These are phyloP conservation scores for Phytophthora nicotianae DNA, from an alignment of 352 stramenopile genomes.

Conservation along the genomic window DNA sequence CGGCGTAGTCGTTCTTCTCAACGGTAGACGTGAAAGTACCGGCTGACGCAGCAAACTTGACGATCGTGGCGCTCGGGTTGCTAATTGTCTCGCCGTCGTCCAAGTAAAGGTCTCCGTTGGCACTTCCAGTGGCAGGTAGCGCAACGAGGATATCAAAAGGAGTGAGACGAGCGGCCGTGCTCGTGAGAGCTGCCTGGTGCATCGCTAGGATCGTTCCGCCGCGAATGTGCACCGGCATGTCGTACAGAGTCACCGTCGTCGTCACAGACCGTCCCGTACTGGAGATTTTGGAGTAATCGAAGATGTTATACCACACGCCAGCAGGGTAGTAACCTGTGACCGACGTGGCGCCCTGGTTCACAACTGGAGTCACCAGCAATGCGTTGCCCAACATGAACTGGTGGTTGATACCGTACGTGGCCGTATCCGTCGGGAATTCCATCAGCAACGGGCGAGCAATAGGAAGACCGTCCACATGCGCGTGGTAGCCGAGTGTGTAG, in stretches of 20 bases:
- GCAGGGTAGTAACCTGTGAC: constrained; percentile 52
- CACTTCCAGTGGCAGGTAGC: constrained; percentile 18
- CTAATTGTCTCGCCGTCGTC: constrained; percentile 57
- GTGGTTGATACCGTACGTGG: constrained; percentile 38
- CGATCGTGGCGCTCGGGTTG: constrained; percentile 34
- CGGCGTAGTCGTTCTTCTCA: constrained; percentile 26
- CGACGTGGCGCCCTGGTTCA: constrained; percentile 49
- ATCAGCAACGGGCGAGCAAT: constrained; percentile 66
- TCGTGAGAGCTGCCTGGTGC: constrained; percentile 58
- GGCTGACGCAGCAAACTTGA: constrained; percentile 40
- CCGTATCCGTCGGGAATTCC: constrained; percentile 62
- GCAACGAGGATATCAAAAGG: constrained; percentile 63
- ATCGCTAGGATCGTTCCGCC: constrained; percentile 54
- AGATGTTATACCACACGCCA: constrained; percentile 66
- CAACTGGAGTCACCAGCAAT: constrained; percentile 60
- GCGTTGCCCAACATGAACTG: constrained; percentile 68
- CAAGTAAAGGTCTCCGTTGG: constrained; percentile 56
- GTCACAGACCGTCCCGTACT: constrained; percentile 34
- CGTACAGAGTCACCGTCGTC: constrained; percentile 49
- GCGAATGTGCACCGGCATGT: constrained; percentile 64
- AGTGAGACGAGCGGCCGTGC: constrained; percentile 42
- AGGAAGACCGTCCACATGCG: constrained; percentile 43
- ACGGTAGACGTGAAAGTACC: constrained; percentile 23
- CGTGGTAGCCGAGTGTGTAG: constrained; percentile 78
- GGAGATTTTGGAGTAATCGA: constrained; percentile 45